Base-by-base conservation (phyloP, 768 basidiomycete genomes). In the Chalciporus piperatus region DNA sequence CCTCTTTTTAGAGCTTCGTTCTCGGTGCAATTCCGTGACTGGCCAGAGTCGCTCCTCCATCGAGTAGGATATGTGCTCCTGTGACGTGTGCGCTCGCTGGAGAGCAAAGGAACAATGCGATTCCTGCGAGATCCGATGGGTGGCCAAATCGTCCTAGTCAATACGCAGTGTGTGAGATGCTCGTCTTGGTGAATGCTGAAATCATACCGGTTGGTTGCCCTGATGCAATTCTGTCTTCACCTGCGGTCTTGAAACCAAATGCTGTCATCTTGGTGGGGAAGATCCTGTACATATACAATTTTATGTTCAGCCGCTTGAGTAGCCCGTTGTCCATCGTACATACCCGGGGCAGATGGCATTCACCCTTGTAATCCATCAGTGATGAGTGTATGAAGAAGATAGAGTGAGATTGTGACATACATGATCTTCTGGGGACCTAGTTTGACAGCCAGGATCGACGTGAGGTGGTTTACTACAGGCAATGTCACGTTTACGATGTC, bases 251-350 rank as follows among this genome's bases (percentile, higher is more conserved):
- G 57, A 89, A 70, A 3, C 82, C 85, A 45, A 74, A 89, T 0
- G 86, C 81, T 1, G 90, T 92, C 89, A 93, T 92, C 72, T 86
- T 90, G 41, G 85, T 87, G 0, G 87, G 88, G 72, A 89, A 93
- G 12, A 90, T 70, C 2, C 85, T 85, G 56, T 4, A 30, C 13
- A 56, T 4, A 30, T 14, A 25, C 12, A 19, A 17, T 11, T 11
- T 10, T 32, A 22, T 4, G 22, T 8, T 56, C 39, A 54, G 41
- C 40, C 20, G 32, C 30, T 20, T 27, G 6, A 19, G 3, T 41
- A 14, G 16, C 16, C 25, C 1, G 17, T 1, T 4, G 6, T n/a
- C 12, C 4, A 27, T 45, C 17, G 37, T 39, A 55, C 71, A 44
- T 64, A 89, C 88, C 90, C 90, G 0, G 90, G 90, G 38, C 85